Base-by-base conservation (phyloP, 2,329 filamentous ascomycete species). In the Malbranchea zuffiana region DNA sequence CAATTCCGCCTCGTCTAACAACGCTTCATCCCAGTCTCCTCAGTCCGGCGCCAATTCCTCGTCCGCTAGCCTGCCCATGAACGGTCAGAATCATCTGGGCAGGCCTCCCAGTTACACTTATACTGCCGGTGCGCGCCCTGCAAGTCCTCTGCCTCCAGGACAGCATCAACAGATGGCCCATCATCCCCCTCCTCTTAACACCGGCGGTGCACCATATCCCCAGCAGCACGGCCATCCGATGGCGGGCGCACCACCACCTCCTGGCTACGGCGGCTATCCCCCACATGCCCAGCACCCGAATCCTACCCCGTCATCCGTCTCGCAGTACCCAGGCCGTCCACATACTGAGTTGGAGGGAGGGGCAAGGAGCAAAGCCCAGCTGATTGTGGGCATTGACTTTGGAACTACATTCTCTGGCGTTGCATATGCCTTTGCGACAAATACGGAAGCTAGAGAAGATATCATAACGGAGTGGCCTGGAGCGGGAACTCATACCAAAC, bases 401-500 rank as follows among this genome's bases (percentile, higher is more conserved):
- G 90, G 90, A 48, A 98, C 90, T 12, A 98, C 90, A 4, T 98
- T 96, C 61, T 96, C 90, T 3, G 90, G 90, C 58, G 88, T 96
- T 45, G 87, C 87, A 20, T 98, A 95, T 58, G 79, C 79, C 28
- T 83, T 83, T 63, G 87, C 87, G 44, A 95, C 88, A 42, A 95
- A 95, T 65, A 93, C 88, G 50, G 87, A 95, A 62, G 86, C 87
- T 43, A 92, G 94, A 61, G 90, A 96, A 63, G 88, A 96, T 61
- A 96, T 96, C 52, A 98, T 98, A 52, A 92, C 88, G 45, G 90
- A 98, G 66, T 98, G 90, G 90, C 90, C 90, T 17, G 90, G 90
- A 50, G 87, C 90, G 23, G 90, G 90, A 49, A 95, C 90, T 39
- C 88, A 94, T 60, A 94, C 90, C 34, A 96, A 96, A 67, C 90